Evolutionary conservation across 352 stramenopile species (phyloP).

Genomic region (Pythium dissimile): DNA sequence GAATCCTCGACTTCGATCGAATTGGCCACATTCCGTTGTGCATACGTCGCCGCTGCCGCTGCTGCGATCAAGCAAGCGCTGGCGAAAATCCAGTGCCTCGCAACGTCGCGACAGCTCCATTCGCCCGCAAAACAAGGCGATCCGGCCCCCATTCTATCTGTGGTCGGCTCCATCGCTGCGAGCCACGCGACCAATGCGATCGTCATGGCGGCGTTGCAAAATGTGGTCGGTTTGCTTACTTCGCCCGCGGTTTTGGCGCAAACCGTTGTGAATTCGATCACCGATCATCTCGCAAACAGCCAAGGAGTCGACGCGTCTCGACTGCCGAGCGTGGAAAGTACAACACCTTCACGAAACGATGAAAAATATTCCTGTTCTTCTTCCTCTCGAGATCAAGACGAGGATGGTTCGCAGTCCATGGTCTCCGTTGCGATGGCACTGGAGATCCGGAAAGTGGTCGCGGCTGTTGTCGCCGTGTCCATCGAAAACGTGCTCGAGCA

Average conservation of each 20-base stretch:
- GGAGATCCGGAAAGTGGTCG: slow-evolving; percentile 26
- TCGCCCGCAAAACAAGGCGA: too few relatives aligned
- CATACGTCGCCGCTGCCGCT: neutral
- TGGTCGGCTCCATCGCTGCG: slow-evolving; percentile 14
- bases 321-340: neutral
- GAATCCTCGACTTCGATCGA: neutral
- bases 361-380: too few relatives aligned
- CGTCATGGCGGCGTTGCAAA: slow-evolving; percentile 25
- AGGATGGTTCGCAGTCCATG: neutral
- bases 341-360: too few relatives aligned
- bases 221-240: slow-evolving; percentile 18
- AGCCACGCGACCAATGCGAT: slow-evolving; percentile 23
- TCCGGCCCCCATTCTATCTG: too few relatives aligned
- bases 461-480: slow-evolving; percentile 16
- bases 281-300: slow-evolving; percentile 2
- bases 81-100: neutral
- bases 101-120: neutral
- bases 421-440: slow-evolving; percentile 24
- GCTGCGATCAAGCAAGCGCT: slow-evolving; percentile 6
- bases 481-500: slow-evolving; percentile 26
- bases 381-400: too few relatives aligned
- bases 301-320: neutral
- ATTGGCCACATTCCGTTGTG: neutral
- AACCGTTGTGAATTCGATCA: slow-evolving; percentile 10
- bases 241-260: slow-evolving; percentile 8